Percentiles rank a stretch among this genome's conserved stretches.
Conservation (phyloP, 2,329 filamentous ascomycete genomes). For the Epichloe baconii region DNA sequence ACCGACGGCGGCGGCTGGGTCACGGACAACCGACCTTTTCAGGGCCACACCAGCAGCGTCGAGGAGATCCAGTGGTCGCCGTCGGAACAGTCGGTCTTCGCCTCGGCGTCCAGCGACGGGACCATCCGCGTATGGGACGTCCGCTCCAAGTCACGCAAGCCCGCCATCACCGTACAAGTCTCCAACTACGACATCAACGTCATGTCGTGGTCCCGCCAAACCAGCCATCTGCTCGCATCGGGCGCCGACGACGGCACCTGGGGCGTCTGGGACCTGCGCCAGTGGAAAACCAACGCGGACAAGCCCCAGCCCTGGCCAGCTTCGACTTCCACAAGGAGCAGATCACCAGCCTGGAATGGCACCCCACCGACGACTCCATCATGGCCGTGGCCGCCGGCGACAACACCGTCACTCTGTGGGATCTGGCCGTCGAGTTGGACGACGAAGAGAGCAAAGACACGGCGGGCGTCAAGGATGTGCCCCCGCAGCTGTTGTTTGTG, state of each 20-base stretch:
- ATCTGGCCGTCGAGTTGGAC: conserved; percentile 89
- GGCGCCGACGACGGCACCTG: conserved; percentile 89
- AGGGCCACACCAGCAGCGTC: conserved; percentile 71
- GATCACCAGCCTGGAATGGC: conserved; percentile 93
- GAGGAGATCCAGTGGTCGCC: conserved; percentile 98
- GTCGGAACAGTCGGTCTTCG: conserved; percentile 83
- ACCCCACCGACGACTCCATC: conserved; percentile 92
- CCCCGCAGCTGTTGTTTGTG: conserved; percentile 88
- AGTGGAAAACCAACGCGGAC: conserved; percentile 61
- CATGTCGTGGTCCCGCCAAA: conserved; percentile 85
- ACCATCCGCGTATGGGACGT: conserved; percentile 95
- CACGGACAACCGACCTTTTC: conserved; percentile 72
- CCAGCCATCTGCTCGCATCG: conserved; percentile 77
- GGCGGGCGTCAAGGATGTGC: conserved; percentile 76
- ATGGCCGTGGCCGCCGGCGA: conserved; percentile 85
- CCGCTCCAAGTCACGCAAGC: conserved; percentile 74
- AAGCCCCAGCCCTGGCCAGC: conserved; percentile 75
- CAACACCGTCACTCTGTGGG: conserved; percentile 91
- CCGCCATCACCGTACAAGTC: conserved; percentile 77
- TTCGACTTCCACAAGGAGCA: conserved; percentile 96
- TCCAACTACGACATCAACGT: conserved; percentile 87
- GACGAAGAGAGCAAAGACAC: conserved; percentile 92
- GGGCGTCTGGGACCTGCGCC: conserved; percentile 90
- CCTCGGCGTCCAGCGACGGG: conserved; percentile 85
- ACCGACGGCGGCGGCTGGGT: conserved; percentile 82